Evolutionary conservation across 2,329 filamentous ascomycete genomes (phyloP), one percentile per base, ranked within the genome.

Genomic region (Fusarium succisae): DNA sequence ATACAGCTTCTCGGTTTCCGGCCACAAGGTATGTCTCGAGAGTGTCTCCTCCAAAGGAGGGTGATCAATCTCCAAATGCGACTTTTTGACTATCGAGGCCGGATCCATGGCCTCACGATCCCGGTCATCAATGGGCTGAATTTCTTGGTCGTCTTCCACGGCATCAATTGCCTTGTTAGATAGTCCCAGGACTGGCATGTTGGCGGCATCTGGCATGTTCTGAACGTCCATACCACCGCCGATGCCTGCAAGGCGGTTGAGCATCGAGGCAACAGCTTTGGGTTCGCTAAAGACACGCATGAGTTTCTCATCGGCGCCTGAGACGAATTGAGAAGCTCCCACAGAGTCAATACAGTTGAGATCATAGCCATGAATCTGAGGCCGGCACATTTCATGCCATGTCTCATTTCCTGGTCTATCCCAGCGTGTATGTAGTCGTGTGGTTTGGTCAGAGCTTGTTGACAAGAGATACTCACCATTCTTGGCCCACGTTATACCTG

Each of bases 281-380:
- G 96, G 96, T 83, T 98, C 92, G 79, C 93, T 92, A 82, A 99
- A 99, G 5, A 99, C 96, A 30, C 96, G 92, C 81, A 99, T 90
- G n/a, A 99, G 90, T 83, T 99, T 99, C 85, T 99, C 96, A 75
- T 99, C 96, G 7, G 96, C 96, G 12, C 96, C 96, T 6, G 95
- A 97, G 28, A 98, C 92, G 80, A 99, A 99, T 76, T 92, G 92
- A 13, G 90, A 88, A 13, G 89, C 83, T 13, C 90, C 91, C 10
- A 98, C 86, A 1, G 91, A 89, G 79, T 95, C 93, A 72, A 98
- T 91, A 81, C 96, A 98, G 85, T 98, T 99, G 62, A 99, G 88
- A 81, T 99, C 96, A 81, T 99, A 99, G 43, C 96, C 96, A 81
- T 99, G 96, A 74, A 99, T 99, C 81, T 99, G 96, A 8, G 96